Evolutionary conservation across 306 rosid species (phyloP), one percentile per base, ranked within the genome.

Genomic region (Quercus engelmannii): DNA sequence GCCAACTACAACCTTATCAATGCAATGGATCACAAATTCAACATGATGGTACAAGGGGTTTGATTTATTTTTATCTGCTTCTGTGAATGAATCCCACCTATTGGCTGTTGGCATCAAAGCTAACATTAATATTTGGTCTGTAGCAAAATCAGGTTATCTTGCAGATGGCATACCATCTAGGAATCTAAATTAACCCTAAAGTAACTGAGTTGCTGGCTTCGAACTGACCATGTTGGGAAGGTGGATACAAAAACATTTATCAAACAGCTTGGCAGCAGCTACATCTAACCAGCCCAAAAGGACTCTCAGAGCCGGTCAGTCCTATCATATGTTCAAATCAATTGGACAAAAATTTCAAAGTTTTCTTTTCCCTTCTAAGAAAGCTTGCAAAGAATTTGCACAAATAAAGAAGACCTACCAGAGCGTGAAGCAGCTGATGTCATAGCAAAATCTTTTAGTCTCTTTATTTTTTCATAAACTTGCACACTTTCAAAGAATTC

Each of bases 381-480:
- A 76, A 72, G 63, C 18, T 67, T n/a, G 63, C 18, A 52, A 68
- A 58, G 43, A 75, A 58, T 55, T 68, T 61, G 11, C 58, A 56
- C 46, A 10, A 78, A 51, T 12, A 30, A 54, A 78, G 62, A 76
- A 65, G 71, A 62, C 64, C 65, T 86, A 95, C 97, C 94, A 75
- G 98, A 91, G 79, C 74, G 75, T 31, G 97, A 86, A 86, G 89
- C 76, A 49, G 86, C 83, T 23, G 85, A 90, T 58, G 81, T 63
- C 83, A 88, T 54, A 70, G 94, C 90, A 71, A 74, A 56, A 70
- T 90, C 77, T 78, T 84, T 87, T 56, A 92, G 90, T 83, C 87
- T 84, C 62, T 79, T 75, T 79, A 89, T 85, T 81, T 81, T 82
- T 19, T 83, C 89, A 67, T 81, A 59, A 3, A 74, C 85, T 74